Evolutionary conservation across 1,284 basidiomycete species (phyloP).

Genomic region (Ustilago shanxiensis): DNA sequence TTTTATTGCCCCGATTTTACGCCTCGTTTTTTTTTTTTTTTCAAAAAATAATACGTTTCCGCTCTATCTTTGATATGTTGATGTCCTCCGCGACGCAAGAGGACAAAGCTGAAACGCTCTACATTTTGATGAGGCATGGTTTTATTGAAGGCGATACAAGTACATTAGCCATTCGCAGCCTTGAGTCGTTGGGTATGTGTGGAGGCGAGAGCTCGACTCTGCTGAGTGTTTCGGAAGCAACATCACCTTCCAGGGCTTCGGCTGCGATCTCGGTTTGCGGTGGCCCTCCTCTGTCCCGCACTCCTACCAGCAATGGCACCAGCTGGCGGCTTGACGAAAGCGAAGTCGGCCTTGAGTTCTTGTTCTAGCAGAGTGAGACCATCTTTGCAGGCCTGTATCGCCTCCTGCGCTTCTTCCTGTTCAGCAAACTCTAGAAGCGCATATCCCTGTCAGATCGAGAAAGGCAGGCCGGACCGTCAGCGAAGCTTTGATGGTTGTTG

Average conservation of each 20-base stretch:
- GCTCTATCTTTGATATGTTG: too few relatives aligned
- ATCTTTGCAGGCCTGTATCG: slow-evolving; percentile 85
- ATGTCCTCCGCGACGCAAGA: too few relatives aligned
- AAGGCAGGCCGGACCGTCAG: background rate
- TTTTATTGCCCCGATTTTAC: too few relatives aligned
- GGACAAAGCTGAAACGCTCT: background rate
- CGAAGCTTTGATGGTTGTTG: background rate
- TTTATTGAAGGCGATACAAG: slow-evolving; percentile 1
- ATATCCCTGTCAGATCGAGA: slow-evolving; percentile 42
- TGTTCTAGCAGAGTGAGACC: slow-evolving; percentile 89
- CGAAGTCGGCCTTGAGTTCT: slow-evolving; percentile 90
- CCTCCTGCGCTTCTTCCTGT: slow-evolving; percentile 89
- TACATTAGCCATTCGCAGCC: slow-evolving; percentile 1
- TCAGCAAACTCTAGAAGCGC: slow-evolving; percentile 91
- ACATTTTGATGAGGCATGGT: background rate
- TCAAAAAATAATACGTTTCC: too few relatives aligned
- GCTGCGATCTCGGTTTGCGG: slow-evolving; percentile 36
- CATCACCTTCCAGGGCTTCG: slow-evolving; percentile 41
- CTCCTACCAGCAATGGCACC: slow-evolving; percentile 12
- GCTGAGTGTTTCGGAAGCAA: background rate
- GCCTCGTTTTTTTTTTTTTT: too few relatives aligned
- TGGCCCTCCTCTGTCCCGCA: slow-evolving; percentile 23
- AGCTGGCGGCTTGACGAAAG: slow-evolving; percentile 86
- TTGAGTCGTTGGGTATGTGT: background rate
- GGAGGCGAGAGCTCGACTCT: background rate